These are phyloP conservation scores for Chalciporus sp. DNA, from an alignment of 1,284 basidiomycete genomes.

Conservation along the genomic window DNA sequence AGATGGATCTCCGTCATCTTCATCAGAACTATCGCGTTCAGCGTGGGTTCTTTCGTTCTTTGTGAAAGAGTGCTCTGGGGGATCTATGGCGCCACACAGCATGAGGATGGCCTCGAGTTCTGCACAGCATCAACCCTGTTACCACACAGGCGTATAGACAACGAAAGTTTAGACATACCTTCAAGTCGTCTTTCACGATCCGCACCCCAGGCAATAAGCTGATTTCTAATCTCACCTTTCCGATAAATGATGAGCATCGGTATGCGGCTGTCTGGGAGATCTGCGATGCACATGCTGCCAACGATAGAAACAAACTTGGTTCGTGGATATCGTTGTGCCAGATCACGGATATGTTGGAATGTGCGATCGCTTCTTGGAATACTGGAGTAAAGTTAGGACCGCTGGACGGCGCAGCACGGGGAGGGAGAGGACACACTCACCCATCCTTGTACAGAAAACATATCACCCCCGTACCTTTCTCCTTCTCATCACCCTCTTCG, in stretches of 20 bases:
- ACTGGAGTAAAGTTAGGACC: slow-evolving; percentile 41
- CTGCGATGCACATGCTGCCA: slow-evolving; percentile 93
- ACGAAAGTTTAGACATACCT: slow-evolving; percentile 51
- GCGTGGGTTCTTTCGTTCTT: slow-evolving; percentile 29
- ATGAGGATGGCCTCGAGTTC: slow-evolving; percentile 73
- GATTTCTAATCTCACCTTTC: slow-evolving; percentile 86
- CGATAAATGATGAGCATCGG: slow-evolving; percentile 95
- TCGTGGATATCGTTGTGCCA: slow-evolving; percentile 84
- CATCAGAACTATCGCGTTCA: slow-evolving; percentile 38
- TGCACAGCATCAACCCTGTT: slow-evolving; percentile 32
- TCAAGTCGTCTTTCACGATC: slow-evolving; percentile 77
- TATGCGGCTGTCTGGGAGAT: slow-evolving; percentile 89
- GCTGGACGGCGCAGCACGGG: slow-evolving; percentile 1
- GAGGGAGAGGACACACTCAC: slow-evolving; percentile 44
- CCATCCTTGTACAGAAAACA: slow-evolving; percentile 91
- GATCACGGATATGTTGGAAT: slow-evolving; percentile 66
- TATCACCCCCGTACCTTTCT: slow-evolving; percentile 81
- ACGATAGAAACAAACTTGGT: slow-evolving; percentile 97
- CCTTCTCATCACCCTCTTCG: slow-evolving; percentile 66
- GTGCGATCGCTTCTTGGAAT: slow-evolving; percentile 80
- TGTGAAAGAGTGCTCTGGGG: slow-evolving; percentile 43
- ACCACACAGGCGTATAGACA: neutral
- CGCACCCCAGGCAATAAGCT: slow-evolving; percentile 83
- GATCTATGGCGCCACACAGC: slow-evolving; percentile 60
- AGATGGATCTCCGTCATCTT: slow-evolving; percentile 47